phyloP scores from a whole-genome alignment of 163 green algal genomes.

The Volvox carteri region DNA sequence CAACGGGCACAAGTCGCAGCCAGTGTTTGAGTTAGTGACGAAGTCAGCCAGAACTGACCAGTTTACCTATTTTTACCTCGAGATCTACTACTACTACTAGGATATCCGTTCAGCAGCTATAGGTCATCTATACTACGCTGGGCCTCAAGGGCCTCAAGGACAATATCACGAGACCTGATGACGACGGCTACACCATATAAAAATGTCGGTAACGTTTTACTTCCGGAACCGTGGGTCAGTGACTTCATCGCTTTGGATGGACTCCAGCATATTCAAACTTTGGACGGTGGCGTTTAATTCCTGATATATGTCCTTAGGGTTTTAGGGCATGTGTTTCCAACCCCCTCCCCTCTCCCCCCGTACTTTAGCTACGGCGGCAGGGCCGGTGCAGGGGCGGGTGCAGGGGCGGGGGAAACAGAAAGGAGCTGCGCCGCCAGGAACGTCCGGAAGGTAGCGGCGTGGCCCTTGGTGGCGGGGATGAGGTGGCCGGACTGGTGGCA shows the following conservation, averaged over 20 bases:
- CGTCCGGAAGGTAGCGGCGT: conserved; percentile 20
- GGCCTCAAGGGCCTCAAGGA: too few relatives aligned
- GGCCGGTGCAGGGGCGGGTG: not conserved
- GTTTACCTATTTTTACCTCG: too few relatives aligned
- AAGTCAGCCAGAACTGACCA: too few relatives aligned
- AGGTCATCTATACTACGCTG: too few relatives aligned
- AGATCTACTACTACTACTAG: too few relatives aligned
- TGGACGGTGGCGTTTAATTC: not conserved
- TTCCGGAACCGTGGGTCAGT: not conserved
- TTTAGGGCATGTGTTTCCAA: not conserved
- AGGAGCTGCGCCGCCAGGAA: conserved; percentile 60
- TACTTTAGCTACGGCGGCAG: not conserved
- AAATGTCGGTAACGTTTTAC: not conserved
- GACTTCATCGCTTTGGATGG: too few relatives aligned
- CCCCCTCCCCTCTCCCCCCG: not conserved
- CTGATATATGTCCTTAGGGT: too few relatives aligned
- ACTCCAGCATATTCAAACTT: too few relatives aligned
- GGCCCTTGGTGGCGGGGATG: conserved; percentile 60
- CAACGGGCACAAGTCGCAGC: too few relatives aligned
- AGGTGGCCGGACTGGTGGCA: conserved; percentile 67
- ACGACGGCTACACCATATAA: not conserved
- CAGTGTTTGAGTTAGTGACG: too few relatives aligned
- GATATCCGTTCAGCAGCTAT: too few relatives aligned
- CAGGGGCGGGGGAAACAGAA: not conserved
- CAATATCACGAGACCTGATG: too few relatives aligned